A percentile compares a stretch with the other conserved stretches of the same genome.
Evolutionary conservation across 129 eudicot species (phyloP).

Genomic region (Rutidosis leptorrhynchoides): DNA sequence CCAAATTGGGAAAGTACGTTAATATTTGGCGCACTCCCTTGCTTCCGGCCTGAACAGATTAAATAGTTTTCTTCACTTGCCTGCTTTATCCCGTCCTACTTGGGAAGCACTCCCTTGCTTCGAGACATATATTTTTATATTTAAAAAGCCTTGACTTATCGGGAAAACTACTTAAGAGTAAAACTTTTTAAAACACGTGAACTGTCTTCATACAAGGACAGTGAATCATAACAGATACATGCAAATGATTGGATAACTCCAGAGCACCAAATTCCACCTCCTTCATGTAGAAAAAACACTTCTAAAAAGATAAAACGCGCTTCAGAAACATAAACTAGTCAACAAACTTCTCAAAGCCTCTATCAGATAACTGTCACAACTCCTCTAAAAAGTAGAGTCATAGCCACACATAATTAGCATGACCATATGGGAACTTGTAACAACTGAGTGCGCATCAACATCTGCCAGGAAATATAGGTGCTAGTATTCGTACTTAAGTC

Average conservation of each 20-base stretch:
- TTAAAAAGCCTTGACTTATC: no score
- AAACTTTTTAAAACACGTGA: constrained; percentile 69
- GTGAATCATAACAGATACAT: constrained; percentile 52
- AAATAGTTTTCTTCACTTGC: no score
- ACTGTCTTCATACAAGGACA: constrained; percentile 48
- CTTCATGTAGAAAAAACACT: constrained; percentile 69
- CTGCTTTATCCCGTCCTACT: no score
- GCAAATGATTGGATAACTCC: constrained; percentile 50
- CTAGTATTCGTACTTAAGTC: no score
- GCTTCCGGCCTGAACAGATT: no score
- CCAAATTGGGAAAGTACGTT: constrained; percentile 10
- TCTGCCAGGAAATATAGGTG: constrained; percentile 44
- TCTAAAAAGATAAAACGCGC: constrained; percentile 40
- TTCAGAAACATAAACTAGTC: constrained; percentile 22
- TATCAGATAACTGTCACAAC: constrained; percentile 84
- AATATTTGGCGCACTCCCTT: background rate
- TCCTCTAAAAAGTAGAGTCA: constrained; percentile 80
- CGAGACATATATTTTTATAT: no score
- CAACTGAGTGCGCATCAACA: constrained; percentile 55
- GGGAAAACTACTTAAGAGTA: no score
- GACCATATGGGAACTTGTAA: constrained; percentile 51
- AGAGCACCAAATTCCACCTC: constrained; percentile 58
- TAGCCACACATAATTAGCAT: constrained; percentile 75
- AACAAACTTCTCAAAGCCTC: constrained; percentile 75
- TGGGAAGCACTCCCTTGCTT: no score